Evolutionary conservation across 2,329 filamentous ascomycete genomes (phyloP), one percentile per base, ranked within the genome.

Genomic region (Neobulgaria alba): DNA sequence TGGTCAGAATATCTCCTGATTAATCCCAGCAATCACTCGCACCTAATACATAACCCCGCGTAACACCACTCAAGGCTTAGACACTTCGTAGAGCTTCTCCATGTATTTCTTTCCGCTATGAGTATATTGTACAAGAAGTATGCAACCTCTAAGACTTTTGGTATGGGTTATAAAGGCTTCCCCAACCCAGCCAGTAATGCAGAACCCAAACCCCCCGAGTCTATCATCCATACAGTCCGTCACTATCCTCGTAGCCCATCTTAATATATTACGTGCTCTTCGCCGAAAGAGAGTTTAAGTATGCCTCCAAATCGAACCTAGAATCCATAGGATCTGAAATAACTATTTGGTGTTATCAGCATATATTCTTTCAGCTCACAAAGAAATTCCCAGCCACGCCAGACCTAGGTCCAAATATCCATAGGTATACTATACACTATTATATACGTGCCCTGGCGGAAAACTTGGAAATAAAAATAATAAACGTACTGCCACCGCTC

Each of bases 281-380:
- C 37, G 63, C 66, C 39, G 65, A 64, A 56, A 87, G 67, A 56
- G 76, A 72, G 58, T 77, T 75, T 64, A 95, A 67, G 65, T 78
- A 86, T 56, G 84, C 80, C 72, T 96, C 90, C 56, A 96, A 73
- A 63, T 98, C 89, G 69, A 96, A 96, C 61, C 88, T 86, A 61
- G 88, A 79, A 69, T 92, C 79, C 61, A 82, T 77, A 46, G 82
- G 82, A 67, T 96, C 82, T 61, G 77, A 72, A 63, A 82, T 75
- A 52, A 81, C 80, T 85, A 58, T 53, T 49, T 33, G 8, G 33
- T n/a, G n/a, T n/a, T n/a, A n/a, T n/a, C n/a, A n/a, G n/a, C n/a
- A n/a, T n/a, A n/a, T n/a, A n/a, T n/a, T n/a, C n/a, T n/a, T n/a
- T n/a, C n/a, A n/a, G n/a, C n/a, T n/a, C n/a, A n/a, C n/a, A n/a